Percentiles rank a stretch among this genome's conserved stretches.
phyloP scores from a whole-genome alignment of 2,329 filamentous ascomycete species.

The Penicillium digitatum region DNA sequence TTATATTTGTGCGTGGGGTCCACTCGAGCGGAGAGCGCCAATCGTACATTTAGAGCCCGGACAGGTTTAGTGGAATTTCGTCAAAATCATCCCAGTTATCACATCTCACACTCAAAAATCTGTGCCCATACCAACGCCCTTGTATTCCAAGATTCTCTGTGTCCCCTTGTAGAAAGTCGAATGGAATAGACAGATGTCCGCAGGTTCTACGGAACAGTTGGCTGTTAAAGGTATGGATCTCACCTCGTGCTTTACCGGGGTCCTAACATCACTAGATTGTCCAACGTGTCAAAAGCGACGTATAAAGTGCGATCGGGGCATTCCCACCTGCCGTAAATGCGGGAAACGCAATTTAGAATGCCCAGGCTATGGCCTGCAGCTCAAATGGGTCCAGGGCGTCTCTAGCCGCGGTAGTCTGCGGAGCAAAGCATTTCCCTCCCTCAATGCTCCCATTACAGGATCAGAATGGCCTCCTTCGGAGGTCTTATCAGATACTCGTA shows the following conservation, averaged over 20 bases:
- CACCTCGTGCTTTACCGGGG: too few relatives aligned
- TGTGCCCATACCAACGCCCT: background rate
- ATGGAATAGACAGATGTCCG: conserved; percentile 8
- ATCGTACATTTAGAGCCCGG: background rate
- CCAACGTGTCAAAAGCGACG: conserved; percentile 23
- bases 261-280: conserved; percentile 15
- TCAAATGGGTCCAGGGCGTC: conserved; percentile 27
- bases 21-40: background rate
- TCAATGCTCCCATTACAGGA: background rate
- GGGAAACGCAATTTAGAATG: conserved; percentile 24
- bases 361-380: conserved; percentile 24
- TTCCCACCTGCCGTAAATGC: conserved; percentile 26
- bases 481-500: background rate
- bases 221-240: conserved; percentile 1
- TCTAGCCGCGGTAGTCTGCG: conserved; percentile 26
- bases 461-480: background rate
- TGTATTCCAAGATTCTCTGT: background rate
- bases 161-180: background rate
- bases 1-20: too few relatives aligned
- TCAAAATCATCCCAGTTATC: background rate
- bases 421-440: conserved; percentile 18
- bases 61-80: background rate
- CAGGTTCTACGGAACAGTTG: conserved; percentile 7
- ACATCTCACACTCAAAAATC: background rate
- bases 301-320: conserved; percentile 26